Base-by-base conservation (phyloP, 2,329 filamentous ascomycete genomes). In the Exophiala aquamarina region DNA sequence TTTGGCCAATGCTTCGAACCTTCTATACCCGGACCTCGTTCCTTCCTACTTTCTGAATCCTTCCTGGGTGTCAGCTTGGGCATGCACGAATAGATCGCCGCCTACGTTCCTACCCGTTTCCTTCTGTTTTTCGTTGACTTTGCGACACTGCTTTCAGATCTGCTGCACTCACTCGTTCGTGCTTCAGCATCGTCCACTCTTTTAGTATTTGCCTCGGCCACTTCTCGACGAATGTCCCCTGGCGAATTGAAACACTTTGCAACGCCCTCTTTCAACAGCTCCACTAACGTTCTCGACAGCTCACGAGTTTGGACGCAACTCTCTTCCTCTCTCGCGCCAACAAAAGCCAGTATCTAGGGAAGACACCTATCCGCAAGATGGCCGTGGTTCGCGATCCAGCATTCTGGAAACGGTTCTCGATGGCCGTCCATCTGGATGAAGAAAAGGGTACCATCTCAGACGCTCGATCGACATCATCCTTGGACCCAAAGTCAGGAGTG, bases 341-440 rank as follows among this genome's bases (percentile, higher is more conserved):
- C 38, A 14, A 23, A 14, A 23, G 32, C 39, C 47, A 33, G 26
- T 14, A 15, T 18, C 11, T 28, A 17, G 7, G 14, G 18, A n/a
- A 41, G 13, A 15, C 13, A 26, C 7, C 31, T 10, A 34, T 20
- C 33, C 17, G 21, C 9, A 36, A 21, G 48, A 77, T 77, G 75
- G 70, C 71, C n/a, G 67, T 69, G 36, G 70, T 77, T 48, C 73
- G 72, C 52, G 79, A 83, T 59, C 78, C 78, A 18, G 71, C 69
- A 39, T 83, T 82, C 66, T 83, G 79, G 79, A 72, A 73, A 46
- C 75, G 79, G 57, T 82, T 82, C 68, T 79, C 75, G 49, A 63
- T 70, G 41, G 79, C 79, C 29, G 76, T 81, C 1, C 79, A 81
- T 59, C 63, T 71, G 41, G 76, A 81, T 54, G 78, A 81, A 57